Conservation (phyloP, 257 asterid species). For the Nicotiana knightiana region DNA sequence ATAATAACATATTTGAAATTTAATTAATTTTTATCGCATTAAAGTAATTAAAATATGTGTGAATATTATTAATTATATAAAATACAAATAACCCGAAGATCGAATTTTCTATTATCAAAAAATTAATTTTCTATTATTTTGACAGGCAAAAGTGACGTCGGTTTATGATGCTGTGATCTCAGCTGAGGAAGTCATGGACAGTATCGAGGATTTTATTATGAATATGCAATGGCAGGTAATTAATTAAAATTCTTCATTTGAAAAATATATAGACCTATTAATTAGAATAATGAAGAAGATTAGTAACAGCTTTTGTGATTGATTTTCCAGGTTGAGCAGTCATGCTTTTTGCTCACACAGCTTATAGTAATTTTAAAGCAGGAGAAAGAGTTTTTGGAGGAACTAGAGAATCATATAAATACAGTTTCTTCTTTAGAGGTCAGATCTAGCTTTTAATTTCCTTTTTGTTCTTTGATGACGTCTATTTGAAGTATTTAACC, state of each 20-base stretch:
- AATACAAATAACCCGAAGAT: no score
- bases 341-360: slow-evolving; percentile 53
- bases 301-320: not conserved
- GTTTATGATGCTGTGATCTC: slow-evolving; percentile 36
- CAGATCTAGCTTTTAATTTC: not conserved
- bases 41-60: no score
- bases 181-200: slow-evolving; percentile 38
- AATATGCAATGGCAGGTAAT: slow-evolving; percentile 43
- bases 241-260: no score
- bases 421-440: slow-evolving; percentile 39
- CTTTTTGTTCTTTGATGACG: not conserved
- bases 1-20: no score
- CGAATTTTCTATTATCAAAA: not conserved
- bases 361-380: slow-evolving; percentile 43
- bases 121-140: not conserved
- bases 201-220: slow-evolving; percentile 29
- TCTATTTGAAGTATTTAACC: no score
- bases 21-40: no score
- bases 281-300: not conserved
- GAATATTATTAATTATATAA: no score
- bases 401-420: slow-evolving; percentile 32
- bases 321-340: slow-evolving; percentile 38
- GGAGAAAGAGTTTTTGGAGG: slow-evolving; percentile 29
- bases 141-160: slow-evolving; percentile 36
- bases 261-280: not conserved